Evolutionary conservation across 768 basidiomycete genomes (phyloP), one percentile per base, ranked within the genome.

Genomic region (Pleurotus platypus): DNA sequence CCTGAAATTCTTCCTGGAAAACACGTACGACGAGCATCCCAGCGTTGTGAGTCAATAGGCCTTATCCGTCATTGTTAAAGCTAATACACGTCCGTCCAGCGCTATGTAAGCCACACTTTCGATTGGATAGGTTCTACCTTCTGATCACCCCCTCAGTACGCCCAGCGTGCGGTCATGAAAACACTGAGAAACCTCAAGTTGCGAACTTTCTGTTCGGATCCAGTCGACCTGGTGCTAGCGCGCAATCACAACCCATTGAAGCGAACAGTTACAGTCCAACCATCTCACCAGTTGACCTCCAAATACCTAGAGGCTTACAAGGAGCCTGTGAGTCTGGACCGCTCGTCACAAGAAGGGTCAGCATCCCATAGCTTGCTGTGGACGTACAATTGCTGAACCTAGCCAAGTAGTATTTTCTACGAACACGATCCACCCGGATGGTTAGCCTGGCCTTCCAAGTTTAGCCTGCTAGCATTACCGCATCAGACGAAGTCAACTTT

Each of bases 101-200:
- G 85, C 59, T 85, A 85, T 70, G 85, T 86, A 68, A 65, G 81
- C 69, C 7, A 16, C 42, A 18, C 4, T 12, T 27, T 58, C 47
- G 24, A 53, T 40, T 3, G 24, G 30, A 46, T 57, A 20, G 53
- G 30, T 40, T 51, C 39, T 49, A 20, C 45, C 37, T 26, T 58
- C 49, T 62, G 37, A 51, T 49, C 4, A 12, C 22, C 47, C 43
- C 37, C 11, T 46, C 30, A 89, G 87, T 87, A 87, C 73, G 78
- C 84, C 2, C 85, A 86, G 66, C 79, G 89, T 59, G 89, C 87
- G 1, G 70, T 90, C 11, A 89, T 91, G 78, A 93, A 93, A 67
- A 78, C 82, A 26, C 75, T 87, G 5, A 83, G 89, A 55, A 84
- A 85, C 67, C 77, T 94, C 71, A 94, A 94, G 70, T 64, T 95